Evolutionary conservation across 148 eudicot genomes (phyloP), one percentile per base, ranked within the genome.

Genomic region (Rhododendron henanense): DNA sequence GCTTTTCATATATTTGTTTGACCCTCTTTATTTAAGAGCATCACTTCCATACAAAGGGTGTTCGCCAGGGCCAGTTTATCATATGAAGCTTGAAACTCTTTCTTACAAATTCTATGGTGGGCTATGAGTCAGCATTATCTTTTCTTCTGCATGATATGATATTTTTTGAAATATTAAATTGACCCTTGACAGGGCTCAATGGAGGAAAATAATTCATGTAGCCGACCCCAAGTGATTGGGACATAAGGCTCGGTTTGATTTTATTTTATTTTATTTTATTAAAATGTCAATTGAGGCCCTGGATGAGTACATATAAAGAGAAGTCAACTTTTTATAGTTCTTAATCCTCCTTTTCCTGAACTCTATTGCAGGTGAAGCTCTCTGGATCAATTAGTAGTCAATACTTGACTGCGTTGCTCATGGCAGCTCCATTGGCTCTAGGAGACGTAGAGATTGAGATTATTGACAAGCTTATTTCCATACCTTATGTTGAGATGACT

Each of bases 331-430:
- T 23, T 73, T 23, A 14, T 78, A 19, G 33, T 59, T 61, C 15
- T 48, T 28, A 33, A 63, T 82, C 47, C 19, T 48, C 37, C 81
- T 25, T 83, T 31, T 21, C 25, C 21, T 21, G 76, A 33, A 81
- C 48, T 21, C 82, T 39, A 81, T 83, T 87, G 87, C 93, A 97
- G 99, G 99, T 97, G 88, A 97, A 93, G 92, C 98, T 95, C 85
- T 97, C 99, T 69, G 99, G 99, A 84, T 95, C 96, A 48, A 88
- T 97, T 85, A 97, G 99, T 88, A 95, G 99, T 91, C 99, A 97
- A 92, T 97, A 97, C 92, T 88, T 97, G 90, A 95, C 99, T 63
- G 98, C 99, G 74, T 88, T 97, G 84, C 98, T 95, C 82, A 97
- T 97, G 98, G 98, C 98, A 61, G 94, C 98, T 90, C 99, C 99